Evolutionary conservation across 495 filamentous ascomycete genomes (phyloP).

Genomic region (Platismatia glauca): DNA sequence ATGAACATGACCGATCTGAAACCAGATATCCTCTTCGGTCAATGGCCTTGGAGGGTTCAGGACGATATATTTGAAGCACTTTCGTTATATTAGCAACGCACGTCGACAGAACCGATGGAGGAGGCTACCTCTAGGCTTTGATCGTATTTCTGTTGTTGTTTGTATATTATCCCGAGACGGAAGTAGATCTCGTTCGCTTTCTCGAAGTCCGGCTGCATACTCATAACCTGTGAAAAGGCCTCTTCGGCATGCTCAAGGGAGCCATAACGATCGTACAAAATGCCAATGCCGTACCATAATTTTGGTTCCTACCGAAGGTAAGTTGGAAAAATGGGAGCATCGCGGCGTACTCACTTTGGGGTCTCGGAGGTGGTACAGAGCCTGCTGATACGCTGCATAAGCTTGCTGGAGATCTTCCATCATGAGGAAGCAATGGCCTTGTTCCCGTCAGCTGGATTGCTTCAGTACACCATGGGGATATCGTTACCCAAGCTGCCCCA

Average conservation of each 20-base stretch:
- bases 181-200: slow-evolving; percentile 99
- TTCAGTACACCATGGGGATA: slow-evolving; percentile 2
- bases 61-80: slow-evolving; percentile 99
- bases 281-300: slow-evolving; percentile 98
- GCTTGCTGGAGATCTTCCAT: slow-evolving; percentile 98
- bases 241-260: slow-evolving; percentile 97
- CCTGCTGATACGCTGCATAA: slow-evolving; percentile 95
- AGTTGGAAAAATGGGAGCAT: slow-evolving; percentile 4
- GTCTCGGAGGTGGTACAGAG: slow-evolving; percentile 84
- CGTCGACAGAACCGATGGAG: neutral
- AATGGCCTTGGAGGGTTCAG: slow-evolving; percentile 84
- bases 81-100: slow-evolving; percentile 8
- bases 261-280: slow-evolving; percentile 93
- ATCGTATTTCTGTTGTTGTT: slow-evolving; percentile 91
- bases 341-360: slow-evolving; percentile 61
- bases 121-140: slow-evolving; percentile 77
- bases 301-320: slow-evolving; percentile 67
- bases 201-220: slow-evolving; percentile 95
- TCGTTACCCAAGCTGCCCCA: slow-evolving; percentile 85
- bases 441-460: slow-evolving; percentile 13
- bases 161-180: slow-evolving; percentile 96
- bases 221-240: slow-evolving; percentile 97
- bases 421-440: slow-evolving; percentile 95
- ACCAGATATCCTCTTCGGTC: slow-evolving; percentile 99
- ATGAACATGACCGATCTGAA: slow-evolving; percentile 98